Base-by-base conservation (phyloP, 2,329 filamentous ascomycete species). In the Epichloe glyceriae region DNA sequence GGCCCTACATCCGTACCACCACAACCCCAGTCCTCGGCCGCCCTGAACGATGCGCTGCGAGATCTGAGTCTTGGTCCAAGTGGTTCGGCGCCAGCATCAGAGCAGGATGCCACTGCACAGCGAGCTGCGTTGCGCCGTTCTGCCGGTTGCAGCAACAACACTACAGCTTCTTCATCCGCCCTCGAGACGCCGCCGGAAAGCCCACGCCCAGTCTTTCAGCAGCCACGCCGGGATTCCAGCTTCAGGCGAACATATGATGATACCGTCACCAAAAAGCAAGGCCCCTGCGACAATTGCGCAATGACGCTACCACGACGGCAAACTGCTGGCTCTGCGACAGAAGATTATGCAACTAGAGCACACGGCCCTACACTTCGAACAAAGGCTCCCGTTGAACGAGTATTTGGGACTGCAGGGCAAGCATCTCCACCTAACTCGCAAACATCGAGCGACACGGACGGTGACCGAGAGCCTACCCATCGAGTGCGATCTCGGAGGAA, bases 251-350 rank as follows among this genome's bases (percentile, higher is more conserved):
- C 80, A 0, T 83, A 83, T 56, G 79, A 83, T 57, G 79, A 83
- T 54, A 76, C 76, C n/a, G 79, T 80, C 26, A 82, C 77, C 42
- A 79, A 76, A 62, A 75, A 77, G 52, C 78, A 80, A 49, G 78
- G 75, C 7, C 80, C 81, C 20, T 85, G 82, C 62, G 78, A 83
- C 54, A 85, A 84, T 63, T 85, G 82, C 62, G 80, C 81, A 52
- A 73, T 85, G 59, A 85, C 80, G 0, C 65, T 85, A 7, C 82
- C 82, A 0, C 61, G 58, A 15, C 59, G 62, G 34, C 66, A 67
- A 45, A 55, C 62, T n/a, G 58, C 57, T 12, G 58, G 56, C 17
- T 55, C 58, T 5, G 60, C 57, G 5, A 56, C 54, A 17, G 54
- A 55, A 22, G 61, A 64, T 30, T 59, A 60, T 26, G 65, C 64